Base-by-base conservation (phyloP, 1,284 basidiomycete species). In the Ganoderma multipileum region DNA sequence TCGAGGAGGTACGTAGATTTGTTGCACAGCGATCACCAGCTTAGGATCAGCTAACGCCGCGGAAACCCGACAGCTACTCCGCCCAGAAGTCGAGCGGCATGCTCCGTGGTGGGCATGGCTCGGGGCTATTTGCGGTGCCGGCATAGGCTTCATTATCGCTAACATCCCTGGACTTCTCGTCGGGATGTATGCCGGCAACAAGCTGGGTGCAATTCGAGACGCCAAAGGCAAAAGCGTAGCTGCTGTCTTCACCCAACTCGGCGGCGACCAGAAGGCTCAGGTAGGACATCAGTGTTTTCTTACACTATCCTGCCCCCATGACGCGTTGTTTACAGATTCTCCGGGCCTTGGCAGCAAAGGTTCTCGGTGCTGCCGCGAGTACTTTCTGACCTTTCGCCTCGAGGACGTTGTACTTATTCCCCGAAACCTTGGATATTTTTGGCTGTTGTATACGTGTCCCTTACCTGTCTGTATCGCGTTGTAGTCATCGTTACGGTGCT, bases 211-310 rank as follows among this genome's bases (percentile, higher is more conserved):
- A 1, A 85, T 98, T 64, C 85, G 96, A 64, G 96, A 98, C 76
- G 96, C 96, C 2, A 97, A 97, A 82, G 96, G 92, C 20, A 95
- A 95, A 85, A 92, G 91, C 71, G 95, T 98, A 28, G 95, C 94
- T 12, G 86, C 92, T 23, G 97, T 99, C n/a, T 99, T 99, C 80
- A 83, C 86, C 60, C 86, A 92, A 36, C 85, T 98, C 16, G 91
- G 90, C 20, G 87, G 89, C 2, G 84, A 84, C 63, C 94, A 97
- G 84, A 96, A 95, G 78, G 95, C 96, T 44, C 93, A 96, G 88
- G 95, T 94, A 73, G 67, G 85, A 38, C 18, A 63, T 39, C 28
- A 30, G 30, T 20, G 71, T 76, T 33, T 69, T 72, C 59, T 72
- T 5, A 73, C 33, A 66, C 18, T 9, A 50, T 39, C 3, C 26